Conservation (phyloP, 768 basidiomycete species). For the Tylopilus sp. region DNA sequence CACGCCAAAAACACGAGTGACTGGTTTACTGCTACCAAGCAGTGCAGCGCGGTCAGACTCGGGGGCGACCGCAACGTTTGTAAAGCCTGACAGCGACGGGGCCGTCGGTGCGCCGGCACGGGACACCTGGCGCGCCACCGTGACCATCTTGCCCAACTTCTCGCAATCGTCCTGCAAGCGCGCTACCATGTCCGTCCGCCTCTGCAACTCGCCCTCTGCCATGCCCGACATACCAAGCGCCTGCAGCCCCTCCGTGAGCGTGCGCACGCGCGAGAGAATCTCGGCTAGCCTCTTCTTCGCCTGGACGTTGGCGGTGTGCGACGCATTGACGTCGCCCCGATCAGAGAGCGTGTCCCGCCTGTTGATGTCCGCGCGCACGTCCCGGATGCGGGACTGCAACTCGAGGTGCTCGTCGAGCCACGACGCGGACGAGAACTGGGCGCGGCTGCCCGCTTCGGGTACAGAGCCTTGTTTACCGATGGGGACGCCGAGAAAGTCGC, state of each 20-base stretch:
- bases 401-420: conserved; percentile 92
- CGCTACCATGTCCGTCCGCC: conserved; percentile 86
- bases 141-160: conserved; percentile 82
- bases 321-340: conserved; percentile 65
- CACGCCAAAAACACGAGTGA: conserved; percentile 79
- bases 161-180: conserved; percentile 88
- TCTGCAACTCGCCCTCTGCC: conserved; percentile 87
- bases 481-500: conserved; percentile 85
- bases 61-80: conserved; percentile 35
- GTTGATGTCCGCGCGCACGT: conserved; percentile 83
- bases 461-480: conserved; percentile 47
- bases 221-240: conserved; percentile 66
- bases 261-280: conserved; percentile 68
- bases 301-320: conserved; percentile 77
- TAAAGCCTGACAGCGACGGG: conserved; percentile 29
- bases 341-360: conserved; percentile 82
- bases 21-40: conserved; percentile 48
- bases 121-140: conserved; percentile 59
- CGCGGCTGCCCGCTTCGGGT: conserved; percentile 26
- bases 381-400: conserved; percentile 71
- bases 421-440: conserved; percentile 66
- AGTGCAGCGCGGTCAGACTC: conserved; percentile 65
- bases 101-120: conserved; percentile 30
- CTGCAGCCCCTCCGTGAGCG: conserved; percentile 65
- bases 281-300: conserved; percentile 85